phyloP scores from a whole-genome alignment of 148 eudicot genomes.

The Cornus controversa region DNA sequence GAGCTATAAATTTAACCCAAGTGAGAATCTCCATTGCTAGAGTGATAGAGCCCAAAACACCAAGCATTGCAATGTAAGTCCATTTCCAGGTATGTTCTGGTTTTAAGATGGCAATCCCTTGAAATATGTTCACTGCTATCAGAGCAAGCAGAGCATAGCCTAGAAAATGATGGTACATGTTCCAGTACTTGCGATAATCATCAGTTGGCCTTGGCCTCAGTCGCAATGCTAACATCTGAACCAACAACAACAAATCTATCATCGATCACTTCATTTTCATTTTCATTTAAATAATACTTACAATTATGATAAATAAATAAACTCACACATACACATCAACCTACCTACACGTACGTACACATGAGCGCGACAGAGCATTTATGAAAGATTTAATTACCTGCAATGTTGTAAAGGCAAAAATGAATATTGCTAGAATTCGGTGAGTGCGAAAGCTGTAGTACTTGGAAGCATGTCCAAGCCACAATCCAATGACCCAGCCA shows the following conservation, averaged over 20 bases:
- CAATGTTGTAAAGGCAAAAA: conserved; percentile 57
- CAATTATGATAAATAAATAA: too few relatives aligned
- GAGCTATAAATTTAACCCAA: conserved; percentile 26
- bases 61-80: conserved; percentile 41
- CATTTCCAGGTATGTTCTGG: conserved; percentile 46
- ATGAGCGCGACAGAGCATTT: too few relatives aligned
- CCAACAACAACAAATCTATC: too few relatives aligned
- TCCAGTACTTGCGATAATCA: conserved; percentile 54
- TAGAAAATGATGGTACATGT: conserved; percentile 51
- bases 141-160: conserved; percentile 47
- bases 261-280: too few relatives aligned
- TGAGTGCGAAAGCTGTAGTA: conserved; percentile 33
- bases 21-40: conserved; percentile 37
- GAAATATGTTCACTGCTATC: conserved; percentile 47
- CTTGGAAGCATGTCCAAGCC: conserved; percentile 42
- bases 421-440: conserved; percentile 41
- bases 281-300: too few relatives aligned
- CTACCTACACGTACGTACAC: too few relatives aligned
- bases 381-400: conserved; percentile 32
- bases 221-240: conserved; percentile 50
- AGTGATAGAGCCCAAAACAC: conserved; percentile 32
- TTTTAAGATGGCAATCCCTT: conserved; percentile 45
- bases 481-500: conserved; percentile 58
- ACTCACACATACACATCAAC: too few relatives aligned
- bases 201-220: conserved; percentile 45